Evolutionary conservation across 1,284 basidiomycete genomes (phyloP).

Genomic region (Ceratorhiza oryzae-sativae): DNA sequence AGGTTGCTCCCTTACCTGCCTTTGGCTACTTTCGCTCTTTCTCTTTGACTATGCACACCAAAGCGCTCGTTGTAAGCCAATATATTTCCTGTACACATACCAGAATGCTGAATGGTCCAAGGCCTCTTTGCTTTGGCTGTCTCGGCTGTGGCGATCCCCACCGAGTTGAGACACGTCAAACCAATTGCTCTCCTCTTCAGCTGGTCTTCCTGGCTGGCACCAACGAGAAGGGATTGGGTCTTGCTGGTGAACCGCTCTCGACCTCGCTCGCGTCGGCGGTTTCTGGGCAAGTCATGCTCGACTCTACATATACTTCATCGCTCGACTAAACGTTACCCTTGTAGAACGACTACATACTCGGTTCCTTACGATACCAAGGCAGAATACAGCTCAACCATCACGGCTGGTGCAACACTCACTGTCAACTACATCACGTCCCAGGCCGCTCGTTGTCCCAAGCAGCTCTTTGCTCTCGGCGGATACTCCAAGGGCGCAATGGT

Average conservation of each 20-base stretch:
- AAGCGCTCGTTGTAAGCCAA: conserved; percentile 3
- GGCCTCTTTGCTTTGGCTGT: conserved; percentile 14
- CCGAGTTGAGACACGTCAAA: conserved; percentile 19
- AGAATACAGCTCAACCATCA: conserved; percentile 26
- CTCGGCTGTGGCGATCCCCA: not conserved
- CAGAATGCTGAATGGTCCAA: not conserved
- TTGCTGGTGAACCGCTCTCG: conserved; percentile 15
- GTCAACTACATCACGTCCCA: conserved; percentile 14
- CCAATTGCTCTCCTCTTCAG: conserved; percentile 18
- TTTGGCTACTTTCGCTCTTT: not conserved
- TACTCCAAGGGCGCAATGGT: conserved; percentile 36
- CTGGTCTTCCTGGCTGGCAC: conserved; percentile 21
- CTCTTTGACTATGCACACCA: conserved; percentile 3
- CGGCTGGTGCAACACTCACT: conserved; percentile 7
- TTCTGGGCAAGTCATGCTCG: conserved; percentile 13
- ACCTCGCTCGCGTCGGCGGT: conserved; percentile 15
- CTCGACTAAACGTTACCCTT: not conserved
- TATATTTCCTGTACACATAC: not conserved
- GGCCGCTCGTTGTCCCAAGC: conserved; percentile 20
- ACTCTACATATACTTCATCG: not conserved
- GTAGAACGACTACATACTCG: conserved; percentile 30
- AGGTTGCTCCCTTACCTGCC: not conserved
- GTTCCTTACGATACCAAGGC: conserved; percentile 26
- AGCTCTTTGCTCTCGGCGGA: conserved; percentile 16
- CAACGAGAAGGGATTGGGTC: conserved; percentile 12